Base-by-base conservation (phyloP, 768 basidiomycete species). In the Vararia minispora region DNA sequence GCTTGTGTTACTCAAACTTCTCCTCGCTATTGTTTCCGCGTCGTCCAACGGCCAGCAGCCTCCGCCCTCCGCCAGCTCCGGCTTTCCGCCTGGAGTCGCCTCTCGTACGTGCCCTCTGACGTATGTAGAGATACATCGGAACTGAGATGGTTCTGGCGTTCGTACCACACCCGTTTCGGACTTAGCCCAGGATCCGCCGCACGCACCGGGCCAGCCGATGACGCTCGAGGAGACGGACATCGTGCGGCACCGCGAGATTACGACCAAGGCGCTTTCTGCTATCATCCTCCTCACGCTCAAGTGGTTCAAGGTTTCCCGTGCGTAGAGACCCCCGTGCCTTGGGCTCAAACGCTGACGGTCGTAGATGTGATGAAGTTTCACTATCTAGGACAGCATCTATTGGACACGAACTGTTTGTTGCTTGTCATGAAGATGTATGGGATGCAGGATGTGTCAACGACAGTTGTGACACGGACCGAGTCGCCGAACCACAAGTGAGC, bases 301-400 rank as follows among this genome's bases (percentile, higher is more conserved):
- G 57, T 99, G 95, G 95, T 94, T 97, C 69, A 98, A 98, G 60
- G 86, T 85, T 17, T 97, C 94, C 35, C 95, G 94, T 97, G 49
- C 58, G 90, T 70, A n/a, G n/a, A n/a, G n/a, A n/a, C n/a, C n/a
- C n/a, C 33, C 22, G 14, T 39, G 8, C 16, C 23, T 21, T 32
- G 25, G 22, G 33, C 32, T 20, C 32, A 13, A 6, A 42, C 33
- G 13, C n/a, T 27, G 39, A n/a, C 16, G n/a, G 28, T 37, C 20
- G 12, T 48, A 98, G 94, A 98, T 61, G 78, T 83, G 14, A 92
- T 99, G 85, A 98, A 99, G 56, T 97, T 95, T 55, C 92, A 99
- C 58, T 90, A 97, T 57, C 69, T 99, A 17, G 90, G 90, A n/a
- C 91, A 94, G 57, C 74, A 89, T 24, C 65, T 99, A 6, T 75